Percentiles rank a stretch among this genome's conserved stretches.
phyloP scores from a whole-genome alignment of 2,329 filamentous ascomycete genomes.

The Fusarium piperis region DNA sequence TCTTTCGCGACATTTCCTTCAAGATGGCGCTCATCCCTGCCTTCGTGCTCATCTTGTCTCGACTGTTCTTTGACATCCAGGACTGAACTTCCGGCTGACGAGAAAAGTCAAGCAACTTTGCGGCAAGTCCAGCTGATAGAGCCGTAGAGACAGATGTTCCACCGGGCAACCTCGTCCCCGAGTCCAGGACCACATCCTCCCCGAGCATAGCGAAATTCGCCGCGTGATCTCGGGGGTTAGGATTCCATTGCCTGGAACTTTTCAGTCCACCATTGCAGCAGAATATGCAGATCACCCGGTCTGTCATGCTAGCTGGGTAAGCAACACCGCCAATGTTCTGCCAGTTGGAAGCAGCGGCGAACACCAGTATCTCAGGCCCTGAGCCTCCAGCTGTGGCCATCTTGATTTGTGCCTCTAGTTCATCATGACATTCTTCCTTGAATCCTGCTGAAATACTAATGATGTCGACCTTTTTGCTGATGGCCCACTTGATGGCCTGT shows the following conservation, averaged over 20 bases:
- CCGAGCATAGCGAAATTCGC: neutral
- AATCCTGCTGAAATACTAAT: neutral
- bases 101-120: neutral
- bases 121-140: neutral
- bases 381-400: neutral
- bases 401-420: neutral
- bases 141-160: neutral
- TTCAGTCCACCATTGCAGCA: neutral
- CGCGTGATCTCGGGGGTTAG: neutral
- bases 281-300: neutral
- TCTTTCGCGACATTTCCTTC: neutral
- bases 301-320: neutral
- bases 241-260: neutral
- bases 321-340: neutral
- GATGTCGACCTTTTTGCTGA: neutral
- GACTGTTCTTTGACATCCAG: neutral
- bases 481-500: neutral
- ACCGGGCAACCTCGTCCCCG: neutral
- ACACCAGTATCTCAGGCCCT: neutral
- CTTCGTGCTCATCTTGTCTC: neutral
- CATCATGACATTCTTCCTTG: neutral
- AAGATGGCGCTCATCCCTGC: neutral
- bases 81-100: neutral
- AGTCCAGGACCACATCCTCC: neutral
- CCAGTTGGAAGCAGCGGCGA: neutral